These are phyloP conservation scores for Pseudocercospora fuligena DNA, from an alignment of 2,329 filamentous ascomycete genomes.

Conservation along the genomic window DNA sequence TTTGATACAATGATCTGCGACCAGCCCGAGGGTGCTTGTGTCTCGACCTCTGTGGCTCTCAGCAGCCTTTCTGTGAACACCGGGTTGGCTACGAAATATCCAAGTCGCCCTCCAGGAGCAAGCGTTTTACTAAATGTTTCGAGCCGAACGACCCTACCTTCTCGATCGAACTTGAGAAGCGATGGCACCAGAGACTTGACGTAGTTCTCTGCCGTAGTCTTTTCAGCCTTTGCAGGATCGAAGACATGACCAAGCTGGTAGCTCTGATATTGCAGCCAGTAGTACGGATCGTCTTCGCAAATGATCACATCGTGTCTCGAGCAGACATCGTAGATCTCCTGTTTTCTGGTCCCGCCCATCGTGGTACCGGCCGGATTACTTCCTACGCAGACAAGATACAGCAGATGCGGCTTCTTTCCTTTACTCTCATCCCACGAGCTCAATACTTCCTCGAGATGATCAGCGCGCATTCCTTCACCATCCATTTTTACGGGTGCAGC, in stretches of 20 bases:
- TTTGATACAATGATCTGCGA: conserved; percentile 10
- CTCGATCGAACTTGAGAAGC: conserved; percentile 5
- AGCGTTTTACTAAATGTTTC: conserved; percentile 14
- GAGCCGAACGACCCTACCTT: conserved; percentile 8
- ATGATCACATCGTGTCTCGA: conserved; percentile 11
- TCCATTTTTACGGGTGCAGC: conserved; percentile 12
- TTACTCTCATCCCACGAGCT: background rate
- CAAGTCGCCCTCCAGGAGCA: conserved; percentile 11
- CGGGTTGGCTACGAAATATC: conserved; percentile 10
- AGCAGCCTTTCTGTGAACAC: conserved; percentile 13
- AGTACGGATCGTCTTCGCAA: conserved; percentile 10
- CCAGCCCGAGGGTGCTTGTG: conserved; percentile 9
- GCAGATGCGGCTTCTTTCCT: conserved; percentile 4
- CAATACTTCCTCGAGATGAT: conserved; percentile 1
- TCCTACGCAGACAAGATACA: conserved; percentile 10
- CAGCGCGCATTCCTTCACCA: conserved; percentile 9
- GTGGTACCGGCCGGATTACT: conserved; percentile 6
- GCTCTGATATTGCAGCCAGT: conserved; percentile 1
- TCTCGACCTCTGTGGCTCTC: conserved; percentile 11
- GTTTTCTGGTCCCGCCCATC: conserved; percentile 8
- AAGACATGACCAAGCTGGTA: conserved; percentile 10
- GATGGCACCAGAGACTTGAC: background rate
- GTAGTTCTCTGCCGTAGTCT: background rate
- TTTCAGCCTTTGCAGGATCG: background rate
- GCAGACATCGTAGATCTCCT: conserved; percentile 12